Conservation (phyloP, 352 stramenopile genomes). For the Elongisporangium undulatum region DNA sequence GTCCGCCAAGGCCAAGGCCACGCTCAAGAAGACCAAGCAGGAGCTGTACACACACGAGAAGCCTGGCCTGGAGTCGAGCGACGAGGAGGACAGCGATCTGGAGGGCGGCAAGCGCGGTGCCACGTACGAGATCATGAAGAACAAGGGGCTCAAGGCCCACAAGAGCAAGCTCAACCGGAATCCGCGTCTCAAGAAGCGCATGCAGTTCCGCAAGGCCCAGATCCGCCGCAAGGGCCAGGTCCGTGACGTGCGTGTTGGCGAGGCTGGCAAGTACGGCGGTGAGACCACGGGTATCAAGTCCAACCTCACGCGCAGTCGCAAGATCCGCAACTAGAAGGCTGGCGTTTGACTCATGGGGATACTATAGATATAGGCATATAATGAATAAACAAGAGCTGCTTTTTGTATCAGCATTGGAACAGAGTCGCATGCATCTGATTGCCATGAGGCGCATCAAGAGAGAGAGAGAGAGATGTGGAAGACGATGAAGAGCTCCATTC, state of each 20-base stretch:
- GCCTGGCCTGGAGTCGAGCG: slow-evolving; percentile 39
- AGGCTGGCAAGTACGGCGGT: slow-evolving; percentile 83
- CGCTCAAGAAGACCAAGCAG: slow-evolving; percentile 64
- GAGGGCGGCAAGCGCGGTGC: slow-evolving; percentile 90
- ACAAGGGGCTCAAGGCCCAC: slow-evolving; percentile 96
- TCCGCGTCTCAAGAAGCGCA: slow-evolving; percentile 97
- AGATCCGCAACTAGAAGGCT: slow-evolving; percentile 84
- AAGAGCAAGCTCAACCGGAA: slow-evolving; percentile 99
- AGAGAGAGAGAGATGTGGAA: neutral
- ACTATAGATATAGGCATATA: slow-evolving; percentile 23
- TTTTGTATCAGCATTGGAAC: neutral
- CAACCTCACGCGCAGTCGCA: slow-evolving; percentile 86
- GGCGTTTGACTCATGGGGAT: slow-evolving; percentile 4
- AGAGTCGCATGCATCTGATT: neutral
- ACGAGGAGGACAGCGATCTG: slow-evolving; percentile 59
- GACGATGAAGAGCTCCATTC: neutral
- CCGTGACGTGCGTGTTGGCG: slow-evolving; percentile 86
- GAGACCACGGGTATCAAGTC: slow-evolving; percentile 90
- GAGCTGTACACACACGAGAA: slow-evolving; percentile 75
- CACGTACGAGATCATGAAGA: slow-evolving; percentile 97
- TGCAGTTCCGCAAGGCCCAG: slow-evolving; percentile 97
- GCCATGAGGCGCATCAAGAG: no score
- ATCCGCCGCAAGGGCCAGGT: slow-evolving; percentile 97
- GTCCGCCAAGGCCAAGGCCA: slow-evolving; percentile 41
- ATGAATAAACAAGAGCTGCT: neutral